Evolutionary conservation across 306 rosid genomes (phyloP).

Genomic region (Senna siamea): DNA sequence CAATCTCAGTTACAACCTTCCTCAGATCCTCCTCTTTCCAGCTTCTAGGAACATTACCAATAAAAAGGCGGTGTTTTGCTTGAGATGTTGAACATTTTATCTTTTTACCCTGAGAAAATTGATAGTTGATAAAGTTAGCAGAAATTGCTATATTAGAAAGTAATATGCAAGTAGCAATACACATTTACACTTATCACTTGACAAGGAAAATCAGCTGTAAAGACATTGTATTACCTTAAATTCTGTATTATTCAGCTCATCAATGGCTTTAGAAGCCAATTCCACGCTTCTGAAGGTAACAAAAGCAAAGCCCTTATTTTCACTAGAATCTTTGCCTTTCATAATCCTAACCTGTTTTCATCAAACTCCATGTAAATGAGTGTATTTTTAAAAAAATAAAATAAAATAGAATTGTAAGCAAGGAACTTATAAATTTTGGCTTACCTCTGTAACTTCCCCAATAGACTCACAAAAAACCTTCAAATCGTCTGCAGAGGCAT

Average conservation of each 20-base stretch:
- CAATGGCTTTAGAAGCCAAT: constrained; percentile 88
- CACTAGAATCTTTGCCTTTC: constrained; percentile 79
- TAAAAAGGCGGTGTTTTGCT: constrained; percentile 94
- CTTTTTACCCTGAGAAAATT: constrained; percentile 70
- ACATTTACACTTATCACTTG: neutral
- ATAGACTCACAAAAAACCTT: constrained; percentile 69
- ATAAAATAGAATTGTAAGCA: constrained; percentile 1
- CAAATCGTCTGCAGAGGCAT: constrained; percentile 71
- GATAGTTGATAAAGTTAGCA: constrained; percentile 30
- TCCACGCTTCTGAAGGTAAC: constrained; percentile 81
- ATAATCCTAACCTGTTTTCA: constrained; percentile 82
- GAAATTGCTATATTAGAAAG: constrained; percentile 26
- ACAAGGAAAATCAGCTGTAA: constrained; percentile 8
- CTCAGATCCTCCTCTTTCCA: constrained; percentile 87
- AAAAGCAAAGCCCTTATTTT: constrained; percentile 87
- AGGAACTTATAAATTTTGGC: constrained; percentile 26
- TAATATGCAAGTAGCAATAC: constrained; percentile 14
- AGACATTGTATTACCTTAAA: constrained; percentile 66
- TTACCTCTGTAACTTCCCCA: constrained; percentile 88
- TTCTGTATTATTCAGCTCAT: constrained; percentile 70
- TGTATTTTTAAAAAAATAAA: neutral
- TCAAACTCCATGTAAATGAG: constrained; percentile 36
- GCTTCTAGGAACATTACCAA: constrained; percentile 92
- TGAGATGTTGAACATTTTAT: constrained; percentile 90
- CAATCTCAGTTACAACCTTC: constrained; percentile 72